A percentile compares a stretch with the other conserved stretches of the same genome.
Conservation (phyloP, 495 filamentous ascomycete genomes). For the Penicillium malachiteum region DNA sequence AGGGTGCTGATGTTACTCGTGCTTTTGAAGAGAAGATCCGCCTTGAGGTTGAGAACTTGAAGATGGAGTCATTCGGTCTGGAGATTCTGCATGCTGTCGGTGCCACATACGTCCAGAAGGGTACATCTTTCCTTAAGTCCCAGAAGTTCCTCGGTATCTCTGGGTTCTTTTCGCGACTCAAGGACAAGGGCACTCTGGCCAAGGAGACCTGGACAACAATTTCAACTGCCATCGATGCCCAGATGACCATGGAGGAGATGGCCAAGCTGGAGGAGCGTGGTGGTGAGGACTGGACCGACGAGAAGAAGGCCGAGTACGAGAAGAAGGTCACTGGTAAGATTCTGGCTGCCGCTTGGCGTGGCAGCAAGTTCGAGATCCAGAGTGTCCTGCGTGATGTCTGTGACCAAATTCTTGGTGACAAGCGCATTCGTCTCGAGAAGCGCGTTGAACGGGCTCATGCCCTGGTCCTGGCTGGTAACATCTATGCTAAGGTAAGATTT, state of each 20-base stretch:
- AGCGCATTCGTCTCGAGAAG: constrained; percentile 79
- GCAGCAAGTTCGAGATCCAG: constrained; percentile 98
- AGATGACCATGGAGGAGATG: constrained; percentile 99
- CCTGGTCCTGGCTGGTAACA: constrained; percentile 80
- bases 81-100: constrained; percentile 98
- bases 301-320: constrained; percentile 96
- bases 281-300: constrained; percentile 97
- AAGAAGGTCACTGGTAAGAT: constrained; percentile 96
- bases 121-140: constrained; percentile 81
- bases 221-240: constrained; percentile 93
- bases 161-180: constrained; percentile 88
- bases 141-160: constrained; percentile 96
- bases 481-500: constrained; percentile 74
- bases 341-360: constrained; percentile 95
- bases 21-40: constrained; percentile 92
- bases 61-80: constrained; percentile 98
- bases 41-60: constrained; percentile 96
- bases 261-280: constrained; percentile 91
- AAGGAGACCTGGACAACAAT: constrained; percentile 99
- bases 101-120: constrained; percentile 82
- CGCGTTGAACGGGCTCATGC: constrained; percentile 87
- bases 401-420: constrained; percentile 69
- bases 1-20: constrained; percentile 73
- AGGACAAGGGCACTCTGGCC: constrained; percentile 93
- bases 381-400: constrained; percentile 90